Conservation (phyloP, 2,329 filamentous ascomycete genomes). For the Myriangium duriaei region DNA sequence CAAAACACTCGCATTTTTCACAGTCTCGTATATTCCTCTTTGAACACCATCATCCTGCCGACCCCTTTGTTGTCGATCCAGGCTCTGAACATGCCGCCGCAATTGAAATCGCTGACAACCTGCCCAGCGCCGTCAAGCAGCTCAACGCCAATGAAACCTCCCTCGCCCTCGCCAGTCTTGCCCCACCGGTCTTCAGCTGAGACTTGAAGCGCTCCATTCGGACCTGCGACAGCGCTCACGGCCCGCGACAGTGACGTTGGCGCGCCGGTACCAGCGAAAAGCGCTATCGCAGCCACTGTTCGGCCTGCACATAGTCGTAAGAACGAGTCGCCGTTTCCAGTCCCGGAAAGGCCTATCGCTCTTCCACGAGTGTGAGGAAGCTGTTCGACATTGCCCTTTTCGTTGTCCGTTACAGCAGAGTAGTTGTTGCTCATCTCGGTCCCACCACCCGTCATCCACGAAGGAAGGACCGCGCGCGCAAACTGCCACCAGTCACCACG, state of each 20-base stretch:
- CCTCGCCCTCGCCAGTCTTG: conserved; percentile 64
- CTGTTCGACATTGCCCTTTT: background rate
- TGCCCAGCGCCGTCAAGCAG: conserved; percentile 35
- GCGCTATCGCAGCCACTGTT: conserved; percentile 59
- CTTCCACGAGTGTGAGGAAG: no score
- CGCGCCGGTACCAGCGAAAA: conserved; percentile 40
- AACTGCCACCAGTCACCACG: no score
- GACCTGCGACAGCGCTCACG: conserved; percentile 54
- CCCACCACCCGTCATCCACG: no score
- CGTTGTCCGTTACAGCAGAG: background rate
- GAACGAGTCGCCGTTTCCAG: conserved; percentile 79
- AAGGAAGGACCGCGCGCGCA: no score
- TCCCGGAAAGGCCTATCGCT: conserved; percentile 22
- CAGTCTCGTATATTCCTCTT: conserved; percentile 24
- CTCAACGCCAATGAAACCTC: conserved; percentile 77
- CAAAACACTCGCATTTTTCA: no score
- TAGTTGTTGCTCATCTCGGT: no score
- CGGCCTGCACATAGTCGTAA: conserved; percentile 58
- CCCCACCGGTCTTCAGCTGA: conserved; percentile 65
- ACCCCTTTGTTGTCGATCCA: conserved; percentile 54
- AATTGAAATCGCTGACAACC: conserved; percentile 70
- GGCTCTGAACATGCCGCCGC: conserved; percentile 75
- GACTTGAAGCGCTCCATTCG: conserved; percentile 57
- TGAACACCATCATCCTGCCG: conserved; percentile 47
- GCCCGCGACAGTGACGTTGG: conserved; percentile 44